phyloP scores from a whole-genome alignment of 2,329 filamentous ascomycete species.

The Boeremia lycopersici region DNA sequence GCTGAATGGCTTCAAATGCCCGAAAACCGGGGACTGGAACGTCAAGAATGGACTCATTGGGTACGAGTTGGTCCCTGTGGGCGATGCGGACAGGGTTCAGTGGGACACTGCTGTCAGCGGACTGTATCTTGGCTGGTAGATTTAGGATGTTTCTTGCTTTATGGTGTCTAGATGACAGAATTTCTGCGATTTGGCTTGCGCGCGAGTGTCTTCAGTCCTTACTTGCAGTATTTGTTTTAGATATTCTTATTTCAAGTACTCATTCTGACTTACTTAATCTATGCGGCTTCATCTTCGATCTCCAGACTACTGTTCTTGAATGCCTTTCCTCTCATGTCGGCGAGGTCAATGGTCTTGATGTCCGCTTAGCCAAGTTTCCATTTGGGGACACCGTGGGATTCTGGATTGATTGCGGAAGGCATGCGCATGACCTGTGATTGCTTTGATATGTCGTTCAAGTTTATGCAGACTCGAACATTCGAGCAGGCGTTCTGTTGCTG shows the following conservation, averaged over 20 bases:
- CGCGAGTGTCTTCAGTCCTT: neutral
- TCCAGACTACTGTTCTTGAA: constrained; percentile 50
- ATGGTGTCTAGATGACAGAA: neutral
- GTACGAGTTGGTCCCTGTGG: constrained; percentile 21
- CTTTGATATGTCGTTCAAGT: neutral
- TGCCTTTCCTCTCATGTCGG: constrained; percentile 48
- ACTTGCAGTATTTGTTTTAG: neutral
- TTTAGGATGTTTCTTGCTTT: neutral
- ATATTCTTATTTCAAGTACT: neutral
- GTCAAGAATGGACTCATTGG: constrained; percentile 9
- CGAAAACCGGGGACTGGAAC: constrained; percentile 3
- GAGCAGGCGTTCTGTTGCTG: too few relatives aligned
- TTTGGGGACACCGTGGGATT: constrained; percentile 27
- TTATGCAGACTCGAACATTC: too few relatives aligned
- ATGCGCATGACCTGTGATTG: constrained; percentile 30
- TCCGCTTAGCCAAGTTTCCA: constrained; percentile 40
- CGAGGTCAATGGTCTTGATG: constrained; percentile 48
- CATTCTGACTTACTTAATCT: neutral
- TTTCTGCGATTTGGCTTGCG: neutral
- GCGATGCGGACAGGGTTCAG: constrained; percentile 14
- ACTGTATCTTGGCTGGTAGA: constrained; percentile 12
- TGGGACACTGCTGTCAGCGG: constrained; percentile 19
- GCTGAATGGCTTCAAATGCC: constrained; percentile 14
- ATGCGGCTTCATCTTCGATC: constrained; percentile 49
- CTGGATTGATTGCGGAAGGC: constrained; percentile 27